Conservation (phyloP, 1,139 yeast genomes). For the Geotrichum phurueaensis region DNA sequence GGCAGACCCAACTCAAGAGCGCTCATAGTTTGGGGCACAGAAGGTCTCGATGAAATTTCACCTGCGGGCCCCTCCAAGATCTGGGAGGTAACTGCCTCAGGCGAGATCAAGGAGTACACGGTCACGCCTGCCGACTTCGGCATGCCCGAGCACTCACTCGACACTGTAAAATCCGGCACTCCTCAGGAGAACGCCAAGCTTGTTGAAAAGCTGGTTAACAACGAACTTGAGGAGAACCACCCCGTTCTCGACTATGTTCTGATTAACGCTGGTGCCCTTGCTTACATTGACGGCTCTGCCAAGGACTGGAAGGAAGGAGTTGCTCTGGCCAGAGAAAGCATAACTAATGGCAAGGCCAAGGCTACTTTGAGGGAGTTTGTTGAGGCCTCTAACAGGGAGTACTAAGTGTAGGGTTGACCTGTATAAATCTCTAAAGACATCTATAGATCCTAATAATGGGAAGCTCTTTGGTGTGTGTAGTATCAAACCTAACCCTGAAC, state of each 20-base stretch:
- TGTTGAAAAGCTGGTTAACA: slow-evolving; percentile 52
- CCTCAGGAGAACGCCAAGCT: slow-evolving; percentile 75
- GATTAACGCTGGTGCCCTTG: slow-evolving; percentile 80
- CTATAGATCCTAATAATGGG: too few relatives aligned
- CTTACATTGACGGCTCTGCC: slow-evolving; percentile 68
- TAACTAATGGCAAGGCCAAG: slow-evolving; percentile 60
- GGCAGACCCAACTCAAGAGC: slow-evolving; percentile 48
- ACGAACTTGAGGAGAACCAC: slow-evolving; percentile 45
- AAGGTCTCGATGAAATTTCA: slow-evolving; percentile 88
- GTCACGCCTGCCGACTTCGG: slow-evolving; percentile 64
- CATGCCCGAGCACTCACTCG: slow-evolving; percentile 63
- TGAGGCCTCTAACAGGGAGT: slow-evolving; percentile 29
- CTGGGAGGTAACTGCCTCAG: slow-evolving; percentile 55
- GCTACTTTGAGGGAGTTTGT: slow-evolving; percentile 54
- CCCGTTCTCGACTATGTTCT: slow-evolving; percentile 83
- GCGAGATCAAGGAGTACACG: slow-evolving; percentile 34
- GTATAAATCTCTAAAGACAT: too few relatives aligned
- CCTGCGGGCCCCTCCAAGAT: slow-evolving; percentile 76
- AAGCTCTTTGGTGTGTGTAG: too few relatives aligned
- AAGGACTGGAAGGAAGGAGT: slow-evolving; percentile 73
- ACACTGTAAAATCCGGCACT: slow-evolving; percentile 72
- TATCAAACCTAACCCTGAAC: neutral
- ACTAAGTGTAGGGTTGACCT: neutral
- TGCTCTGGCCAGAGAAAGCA: slow-evolving; percentile 60
- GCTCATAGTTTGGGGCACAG: slow-evolving; percentile 85